Conservation (phyloP, 2,329 filamentous ascomycete species). For the Lachnellula cervina region DNA sequence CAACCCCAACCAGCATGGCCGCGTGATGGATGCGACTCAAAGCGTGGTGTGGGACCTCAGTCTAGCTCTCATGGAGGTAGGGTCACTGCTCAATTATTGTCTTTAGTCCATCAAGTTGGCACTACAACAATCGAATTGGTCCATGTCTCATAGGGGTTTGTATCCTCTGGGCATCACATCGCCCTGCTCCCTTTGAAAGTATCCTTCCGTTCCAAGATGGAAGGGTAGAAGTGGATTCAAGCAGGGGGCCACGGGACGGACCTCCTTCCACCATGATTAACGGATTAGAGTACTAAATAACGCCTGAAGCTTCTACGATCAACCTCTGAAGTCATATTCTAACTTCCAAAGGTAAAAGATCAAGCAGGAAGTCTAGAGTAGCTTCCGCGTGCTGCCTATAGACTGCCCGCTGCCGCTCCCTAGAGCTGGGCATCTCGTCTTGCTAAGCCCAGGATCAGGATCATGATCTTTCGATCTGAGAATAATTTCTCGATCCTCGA, state of each 20-base stretch:
- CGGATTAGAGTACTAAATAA: background rate
- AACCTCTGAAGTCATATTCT: conserved; percentile 5
- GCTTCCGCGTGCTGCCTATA: background rate
- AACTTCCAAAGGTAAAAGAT: background rate
- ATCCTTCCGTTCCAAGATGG: too few relatives aligned
- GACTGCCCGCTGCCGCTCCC: background rate
- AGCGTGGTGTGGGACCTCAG: background rate
- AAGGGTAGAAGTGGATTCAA: too few relatives aligned
- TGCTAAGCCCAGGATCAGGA: background rate
- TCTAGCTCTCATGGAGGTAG: background rate
- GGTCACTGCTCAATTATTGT: background rate
- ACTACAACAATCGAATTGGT: background rate
- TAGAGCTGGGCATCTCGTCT: background rate
- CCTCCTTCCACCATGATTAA: background rate
- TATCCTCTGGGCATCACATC: too few relatives aligned
- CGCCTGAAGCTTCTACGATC: conserved; percentile 1
- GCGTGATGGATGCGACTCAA: conserved; percentile 3
- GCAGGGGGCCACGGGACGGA: background rate
- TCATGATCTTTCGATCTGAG: background rate
- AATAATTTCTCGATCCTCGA: background rate
- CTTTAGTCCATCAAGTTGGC: background rate
- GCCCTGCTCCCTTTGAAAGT: too few relatives aligned
- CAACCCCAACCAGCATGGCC: conserved; percentile 3
- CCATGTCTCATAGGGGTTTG: background rate
- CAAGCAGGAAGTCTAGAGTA: background rate